These are phyloP conservation scores for Colletotrichum agaves DNA, from an alignment of 2,329 filamentous ascomycete genomes.

Conservation along the genomic window DNA sequence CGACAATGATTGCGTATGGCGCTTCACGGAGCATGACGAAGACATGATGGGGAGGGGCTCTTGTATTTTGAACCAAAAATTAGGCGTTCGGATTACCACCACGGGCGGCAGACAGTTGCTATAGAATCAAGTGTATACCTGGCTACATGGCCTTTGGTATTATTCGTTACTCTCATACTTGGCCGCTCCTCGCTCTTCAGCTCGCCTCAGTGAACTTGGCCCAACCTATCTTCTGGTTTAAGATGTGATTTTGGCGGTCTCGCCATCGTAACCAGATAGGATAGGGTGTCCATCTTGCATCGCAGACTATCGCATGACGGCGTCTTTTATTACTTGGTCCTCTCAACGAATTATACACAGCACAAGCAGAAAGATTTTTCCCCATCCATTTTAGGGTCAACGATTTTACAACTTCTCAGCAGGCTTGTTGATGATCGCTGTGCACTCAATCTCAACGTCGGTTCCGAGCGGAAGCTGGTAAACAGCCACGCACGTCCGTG, in stretches of 20 bases:
- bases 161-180: background rate
- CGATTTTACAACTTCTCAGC: constrained; percentile 26
- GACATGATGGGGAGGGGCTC: constrained; percentile 26
- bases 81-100: constrained; percentile 21
- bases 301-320: too few species aligned
- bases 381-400: background rate
- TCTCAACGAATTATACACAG: too few species aligned
- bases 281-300: too few species aligned
- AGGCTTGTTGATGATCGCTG: constrained; percentile 45
- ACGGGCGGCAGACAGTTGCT: constrained; percentile 8
- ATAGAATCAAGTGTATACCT: constrained; percentile 11
- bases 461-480: constrained; percentile 77
- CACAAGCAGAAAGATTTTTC: background rate
- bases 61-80: constrained; percentile 13
- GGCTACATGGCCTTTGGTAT: background rate
- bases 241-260: too few species aligned
- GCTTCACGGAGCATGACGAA: constrained; percentile 15
- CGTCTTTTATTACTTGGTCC: too few species aligned
- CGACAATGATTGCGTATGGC: constrained; percentile 56
- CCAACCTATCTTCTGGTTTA: too few species aligned
- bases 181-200: background rate
- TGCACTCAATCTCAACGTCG: constrained; percentile 80
- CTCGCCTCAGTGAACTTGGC: too few species aligned
- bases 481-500: constrained; percentile 77
- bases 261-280: too few species aligned